phyloP scores from a whole-genome alignment of 768 basidiomycete species.

The Tubosaeta sp. region DNA sequence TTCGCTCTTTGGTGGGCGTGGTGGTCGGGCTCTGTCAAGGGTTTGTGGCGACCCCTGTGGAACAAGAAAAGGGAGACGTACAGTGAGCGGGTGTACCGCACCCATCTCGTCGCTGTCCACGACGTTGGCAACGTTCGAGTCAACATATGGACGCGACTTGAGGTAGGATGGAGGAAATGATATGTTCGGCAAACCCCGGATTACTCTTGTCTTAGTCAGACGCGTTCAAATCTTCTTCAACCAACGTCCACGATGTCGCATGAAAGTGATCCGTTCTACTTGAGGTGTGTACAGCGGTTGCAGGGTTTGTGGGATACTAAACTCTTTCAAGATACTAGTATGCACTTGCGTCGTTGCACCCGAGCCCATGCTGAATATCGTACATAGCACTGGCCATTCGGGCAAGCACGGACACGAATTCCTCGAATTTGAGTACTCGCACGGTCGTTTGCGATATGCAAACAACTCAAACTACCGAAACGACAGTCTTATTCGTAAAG shows the following conservation, averaged over 20 bases:
- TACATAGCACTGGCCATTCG: constrained; percentile 77
- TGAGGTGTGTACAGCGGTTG: constrained; percentile 46
- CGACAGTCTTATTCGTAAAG: constrained; percentile 96
- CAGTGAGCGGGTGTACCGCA: constrained; percentile 12
- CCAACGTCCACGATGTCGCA: constrained; percentile 22
- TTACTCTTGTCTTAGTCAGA: neutral
- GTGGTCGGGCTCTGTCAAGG: constrained; percentile 3
- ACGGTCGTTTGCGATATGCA: constrained; percentile 94
- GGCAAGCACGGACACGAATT: constrained; percentile 98
- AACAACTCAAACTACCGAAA: constrained; percentile 99
- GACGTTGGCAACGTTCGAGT: constrained; percentile 16
- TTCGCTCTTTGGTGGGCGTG: neutral
- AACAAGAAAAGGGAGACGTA: constrained; percentile 7
- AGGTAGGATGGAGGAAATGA: neutral
- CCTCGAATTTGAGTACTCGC: constrained; percentile 96
- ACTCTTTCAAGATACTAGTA: constrained; percentile 46
- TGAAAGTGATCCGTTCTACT: constrained; percentile 77
- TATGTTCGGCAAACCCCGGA: constrained; percentile 17
- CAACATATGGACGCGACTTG: constrained; percentile 27
- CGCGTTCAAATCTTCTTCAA: constrained; percentile 8
- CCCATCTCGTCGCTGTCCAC: constrained; percentile 18
- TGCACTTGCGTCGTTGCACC: constrained; percentile 16
- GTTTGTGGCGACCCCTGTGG: neutral
- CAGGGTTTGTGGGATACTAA: constrained; percentile 12
- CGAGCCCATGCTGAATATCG: neutral